Conservation (phyloP, 768 basidiomycete species). For the Pleurotus sapidus region DNA sequence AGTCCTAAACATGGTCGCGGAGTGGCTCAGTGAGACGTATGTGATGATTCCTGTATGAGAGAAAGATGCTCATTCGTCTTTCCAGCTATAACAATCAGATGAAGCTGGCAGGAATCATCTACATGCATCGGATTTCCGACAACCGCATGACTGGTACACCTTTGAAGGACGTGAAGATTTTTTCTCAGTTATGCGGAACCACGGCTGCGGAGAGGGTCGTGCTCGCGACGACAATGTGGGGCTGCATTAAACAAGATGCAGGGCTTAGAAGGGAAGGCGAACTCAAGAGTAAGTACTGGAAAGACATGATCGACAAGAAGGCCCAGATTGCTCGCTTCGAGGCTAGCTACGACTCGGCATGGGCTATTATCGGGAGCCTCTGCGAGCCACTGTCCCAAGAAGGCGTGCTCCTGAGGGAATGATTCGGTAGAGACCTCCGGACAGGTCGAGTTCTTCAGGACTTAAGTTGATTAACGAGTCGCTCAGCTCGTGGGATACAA, state of each 20-base stretch:
- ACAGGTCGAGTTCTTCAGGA: too few species aligned
- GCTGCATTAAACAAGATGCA: constrained; percentile 20
- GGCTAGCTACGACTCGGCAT: constrained; percentile 6
- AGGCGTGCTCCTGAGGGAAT: too few species aligned
- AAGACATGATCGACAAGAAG: constrained; percentile 4
- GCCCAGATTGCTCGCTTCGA: constrained; percentile 5
- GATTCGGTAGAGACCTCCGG: too few species aligned
- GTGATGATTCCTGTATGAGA: background rate
- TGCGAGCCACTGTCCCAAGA: background rate
- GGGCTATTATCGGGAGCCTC: background rate
- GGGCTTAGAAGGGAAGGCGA: constrained; percentile 8
- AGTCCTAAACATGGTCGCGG: constrained; percentile 13
- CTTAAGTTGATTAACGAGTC: too few species aligned
- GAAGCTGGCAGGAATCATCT: constrained; percentile 25
- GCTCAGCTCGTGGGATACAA: too few species aligned
- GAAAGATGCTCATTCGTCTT: too few species aligned
- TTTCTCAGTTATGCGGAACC: constrained; percentile 46
- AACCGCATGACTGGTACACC: constrained; percentile 40
- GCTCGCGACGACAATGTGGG: constrained; percentile 50
- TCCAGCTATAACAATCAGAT: constrained; percentile 22
- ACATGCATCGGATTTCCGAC: constrained; percentile 30
- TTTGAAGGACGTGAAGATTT: constrained; percentile 45
- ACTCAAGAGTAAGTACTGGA: constrained; percentile 9
- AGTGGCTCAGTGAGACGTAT: constrained; percentile 14
- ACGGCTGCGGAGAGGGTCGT: constrained; percentile 42